Evolutionary conservation across 2,329 filamentous ascomycete genomes (phyloP).

Genomic region (Nemania bipapillata): DNA sequence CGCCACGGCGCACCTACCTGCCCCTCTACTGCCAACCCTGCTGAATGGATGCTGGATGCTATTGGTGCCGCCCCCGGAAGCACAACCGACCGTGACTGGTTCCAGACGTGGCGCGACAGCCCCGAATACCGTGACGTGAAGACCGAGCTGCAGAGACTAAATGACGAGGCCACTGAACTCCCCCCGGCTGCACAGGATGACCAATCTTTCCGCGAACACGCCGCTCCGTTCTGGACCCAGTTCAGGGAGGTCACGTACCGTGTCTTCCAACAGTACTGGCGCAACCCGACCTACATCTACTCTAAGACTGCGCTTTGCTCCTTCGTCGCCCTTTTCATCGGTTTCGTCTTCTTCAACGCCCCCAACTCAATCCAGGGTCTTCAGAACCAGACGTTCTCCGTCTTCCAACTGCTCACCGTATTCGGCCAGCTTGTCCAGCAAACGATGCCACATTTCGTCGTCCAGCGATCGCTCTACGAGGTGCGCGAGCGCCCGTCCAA

Average conservation of each 20-base stretch:
- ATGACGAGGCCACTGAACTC: slow-evolving; percentile 57
- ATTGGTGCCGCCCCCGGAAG: slow-evolving; percentile 73
- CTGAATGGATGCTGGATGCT: slow-evolving; percentile 79
- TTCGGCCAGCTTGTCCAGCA: slow-evolving; percentile 83
- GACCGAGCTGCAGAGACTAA: slow-evolving; percentile 67
- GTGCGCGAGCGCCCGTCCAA: slow-evolving; percentile 85
- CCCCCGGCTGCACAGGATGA: slow-evolving; percentile 51
- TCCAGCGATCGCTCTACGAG: slow-evolving; percentile 83
- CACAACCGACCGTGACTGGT: slow-evolving; percentile 72
- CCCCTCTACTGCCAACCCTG: slow-evolving; percentile 77
- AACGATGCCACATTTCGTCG: slow-evolving; percentile 87
- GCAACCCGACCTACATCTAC: slow-evolving; percentile 88
- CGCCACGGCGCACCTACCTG: slow-evolving; percentile 74
- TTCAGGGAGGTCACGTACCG: slow-evolving; percentile 74
- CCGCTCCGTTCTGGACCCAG: slow-evolving; percentile 77
- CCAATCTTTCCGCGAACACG: slow-evolving; percentile 76
- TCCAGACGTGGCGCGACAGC: slow-evolving; percentile 62
- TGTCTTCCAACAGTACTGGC: slow-evolving; percentile 93
- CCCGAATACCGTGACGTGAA: slow-evolving; percentile 62
- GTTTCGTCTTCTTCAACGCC: slow-evolving; percentile 80
- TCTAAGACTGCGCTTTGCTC: slow-evolving; percentile 77
- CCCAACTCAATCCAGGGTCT: slow-evolving; percentile 79
- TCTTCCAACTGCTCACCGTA: slow-evolving; percentile 85
- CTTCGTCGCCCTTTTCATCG: slow-evolving; percentile 77
- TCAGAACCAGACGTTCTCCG: slow-evolving; percentile 86